Evolutionary conservation across 2,329 filamentous ascomycete genomes (phyloP), one percentile per base, ranked within the genome.

Genomic region (Sphaceloma murrayae): DNA sequence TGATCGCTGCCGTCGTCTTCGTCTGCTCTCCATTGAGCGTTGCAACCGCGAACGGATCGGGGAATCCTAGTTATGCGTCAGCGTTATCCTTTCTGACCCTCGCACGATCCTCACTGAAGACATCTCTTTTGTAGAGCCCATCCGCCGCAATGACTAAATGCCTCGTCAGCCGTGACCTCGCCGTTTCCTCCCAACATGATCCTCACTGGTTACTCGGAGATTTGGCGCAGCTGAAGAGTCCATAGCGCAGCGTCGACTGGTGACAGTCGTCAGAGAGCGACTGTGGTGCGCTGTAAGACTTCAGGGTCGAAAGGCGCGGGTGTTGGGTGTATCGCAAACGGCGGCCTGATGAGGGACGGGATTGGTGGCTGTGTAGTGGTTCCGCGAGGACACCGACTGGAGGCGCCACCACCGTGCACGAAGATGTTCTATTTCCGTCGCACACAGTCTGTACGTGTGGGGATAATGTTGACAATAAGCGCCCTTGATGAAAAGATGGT

Each of bases 11-110:
- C 8, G 91, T 98, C n/a, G 91, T 96, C 67, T 88, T 86, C 47
- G 91, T 98, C 70, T 98, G 91, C 67, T 98, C 91, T 63, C 91
- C 91, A 66, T 88, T 89, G 66, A 96, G 80, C 47, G 91, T 98
- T 55, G 88, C 89, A 53, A 98, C 91, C 34, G 91, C 89, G 62
- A 98, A 98, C 17, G 91, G 91, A 65, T 98, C 91, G 48, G 91
- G 91, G 55, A 96, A 94, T 61, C 89, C 91, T 96, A 56, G 18
- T 49, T 9, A 48, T 13, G 33, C 47, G 54, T 67, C 52, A 67
- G 60, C 48, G 45, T 14, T 27, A n/a, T 19, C 11, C 9, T 38
- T 14, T 5, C 19, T 18, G 16, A 24, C 13, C 9, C 11, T 2
- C 13, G 17, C 3, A 22, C 19, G 78, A 86, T 58, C 82, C 42